Evolutionary conservation across 2,329 filamentous ascomycete species (phyloP).

Genomic region (Diaporthe longicolla): DNA sequence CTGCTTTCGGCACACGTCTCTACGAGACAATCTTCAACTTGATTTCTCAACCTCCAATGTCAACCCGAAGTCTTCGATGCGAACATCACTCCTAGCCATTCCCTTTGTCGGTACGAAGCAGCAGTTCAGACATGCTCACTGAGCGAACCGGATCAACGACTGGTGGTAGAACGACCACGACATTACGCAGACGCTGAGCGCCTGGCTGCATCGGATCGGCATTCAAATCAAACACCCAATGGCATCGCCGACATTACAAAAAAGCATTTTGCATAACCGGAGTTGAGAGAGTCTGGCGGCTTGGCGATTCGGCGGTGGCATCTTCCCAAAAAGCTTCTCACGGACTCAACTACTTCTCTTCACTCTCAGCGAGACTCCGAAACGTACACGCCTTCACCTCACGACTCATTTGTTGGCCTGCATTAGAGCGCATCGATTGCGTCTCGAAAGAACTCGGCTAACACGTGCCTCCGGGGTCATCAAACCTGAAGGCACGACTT

Average conservation of each 20-base stretch:
- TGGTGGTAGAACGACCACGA: slow-evolving; percentile 22
- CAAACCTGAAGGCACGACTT: background rate
- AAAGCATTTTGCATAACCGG: slow-evolving; percentile 38
- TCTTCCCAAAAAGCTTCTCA: slow-evolving; percentile 25
- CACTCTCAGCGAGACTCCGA: slow-evolving; percentile 14
- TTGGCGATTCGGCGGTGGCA: slow-evolving; percentile 35
- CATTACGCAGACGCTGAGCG: slow-evolving; percentile 39
- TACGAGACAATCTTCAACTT: slow-evolving; percentile 10
- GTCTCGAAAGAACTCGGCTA: background rate
- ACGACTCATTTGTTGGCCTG: background rate
- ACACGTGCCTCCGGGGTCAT: too few relatives aligned
- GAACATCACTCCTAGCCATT: slow-evolving; percentile 48
- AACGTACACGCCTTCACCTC: background rate
- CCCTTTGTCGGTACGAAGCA: slow-evolving; percentile 45
- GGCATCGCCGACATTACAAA: slow-evolving; percentile 15
- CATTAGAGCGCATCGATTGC: slow-evolving; percentile 25
- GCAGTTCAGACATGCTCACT: slow-evolving; percentile 26
- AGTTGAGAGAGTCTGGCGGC: slow-evolving; percentile 41
- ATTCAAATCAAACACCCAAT: slow-evolving; percentile 26
- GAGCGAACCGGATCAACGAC: slow-evolving; percentile 5
- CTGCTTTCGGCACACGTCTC: background rate
- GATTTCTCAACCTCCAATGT: slow-evolving; percentile 37
- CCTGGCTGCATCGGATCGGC: slow-evolving; percentile 37
- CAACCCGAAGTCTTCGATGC: slow-evolving; percentile 49
- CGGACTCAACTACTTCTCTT: slow-evolving; percentile 9